Base-by-base conservation (phyloP, 2,329 filamentous ascomycete species). In the Diatrype stigma region DNA sequence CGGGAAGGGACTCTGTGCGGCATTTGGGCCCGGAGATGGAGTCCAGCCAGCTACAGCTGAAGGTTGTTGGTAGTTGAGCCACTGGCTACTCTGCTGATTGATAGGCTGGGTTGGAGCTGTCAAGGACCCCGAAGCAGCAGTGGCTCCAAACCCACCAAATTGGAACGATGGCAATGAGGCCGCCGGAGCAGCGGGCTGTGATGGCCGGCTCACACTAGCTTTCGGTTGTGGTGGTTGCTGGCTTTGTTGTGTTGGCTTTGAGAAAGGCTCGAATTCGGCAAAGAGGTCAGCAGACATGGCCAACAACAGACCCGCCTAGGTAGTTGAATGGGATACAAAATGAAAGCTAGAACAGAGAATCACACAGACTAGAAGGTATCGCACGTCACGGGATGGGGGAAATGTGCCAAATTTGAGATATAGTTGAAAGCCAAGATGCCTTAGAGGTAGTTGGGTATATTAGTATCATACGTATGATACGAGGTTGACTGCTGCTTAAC, bases 261-360 rank as follows among this genome's bases (percentile, higher is more conserved):
- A 73, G 57, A 74, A 70, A 59, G 70, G 73, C 61, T 79, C 81
- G 59, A 86, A 85, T 57, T 82, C 80, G 50, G 81, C 82, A 62
- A 86, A 82, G 51, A 86, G 77, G 67, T 86, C 82, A 55, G 82
- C 80, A 59, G 83, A 86, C 82, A 86, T 86, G 54, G 34, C 57
- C 30, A 38, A 50, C 46, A n/a, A n/a, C n/a, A n/a, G 35, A 40
- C 14, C 40, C n/a, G 14, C 10, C 26, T 30, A n/a, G n/a, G n/a
- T n/a, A n/a, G n/a, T n/a, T n/a, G n/a, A n/a, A n/a, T n/a, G n/a
- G n/a, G n/a, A n/a, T n/a, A n/a, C n/a, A n/a, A n/a, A n/a, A n/a
- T n/a, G n/a, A n/a, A n/a, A n/a, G n/a, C n/a, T n/a, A n/a, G n/a
- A n/a, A n/a, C n/a, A n/a, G n/a, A n/a, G n/a, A n/a, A n/a, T n/a